Evolutionary conservation across 2,329 filamentous ascomycete genomes (phyloP), one percentile per base, ranked within the genome.

Genomic region (Dothideomycetes sp.): DNA sequence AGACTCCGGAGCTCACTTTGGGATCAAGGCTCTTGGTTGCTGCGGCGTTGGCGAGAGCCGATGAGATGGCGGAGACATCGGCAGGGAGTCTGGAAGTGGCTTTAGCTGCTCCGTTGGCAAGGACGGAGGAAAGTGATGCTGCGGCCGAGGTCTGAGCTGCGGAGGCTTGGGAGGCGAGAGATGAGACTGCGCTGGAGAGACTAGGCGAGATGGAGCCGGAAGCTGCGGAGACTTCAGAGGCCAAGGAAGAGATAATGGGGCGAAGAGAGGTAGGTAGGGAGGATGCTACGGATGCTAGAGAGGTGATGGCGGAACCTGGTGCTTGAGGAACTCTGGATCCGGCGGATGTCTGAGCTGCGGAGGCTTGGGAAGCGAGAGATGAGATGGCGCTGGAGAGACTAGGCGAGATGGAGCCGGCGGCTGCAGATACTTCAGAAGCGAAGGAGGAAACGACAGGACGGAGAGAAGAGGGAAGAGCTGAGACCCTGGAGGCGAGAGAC

Each of bases 381-480:
- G 24, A 36, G 4, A 36, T n/a, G 7, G 23, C 33, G 2, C 7
- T 5, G 13, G 15, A 18, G 10, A 28, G 15, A n/a, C 17, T 24
- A 13, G 33, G 27, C 9, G 23, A 22, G 15, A 28, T 19, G n/a
- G 33, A 24, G 7, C 28, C 17, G 16, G 33, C 16, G 7, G 28
- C 28, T 17, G 19, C n/a, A 4, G 23, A 19, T 10, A 37, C 25
- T 12, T 37, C 24, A 6, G 34, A 37, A 3, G 29, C 29, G 24
- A 37, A 28, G 10, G 34, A 37, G 3, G 34, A 37, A 11, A 37
- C 24, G 4, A n/a, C 17, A 12, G 34, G 34, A n/a, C 29, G 34
- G 3, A 37, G 13, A 10, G 34, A 22, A 4, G 19, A 16, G 13
- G 34, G 34, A 4, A 37, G 12, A 5, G 28, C 22, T 7, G 34